Conservation (phyloP, 345 rosid species). For the Stellera chamaejasme region DNA sequence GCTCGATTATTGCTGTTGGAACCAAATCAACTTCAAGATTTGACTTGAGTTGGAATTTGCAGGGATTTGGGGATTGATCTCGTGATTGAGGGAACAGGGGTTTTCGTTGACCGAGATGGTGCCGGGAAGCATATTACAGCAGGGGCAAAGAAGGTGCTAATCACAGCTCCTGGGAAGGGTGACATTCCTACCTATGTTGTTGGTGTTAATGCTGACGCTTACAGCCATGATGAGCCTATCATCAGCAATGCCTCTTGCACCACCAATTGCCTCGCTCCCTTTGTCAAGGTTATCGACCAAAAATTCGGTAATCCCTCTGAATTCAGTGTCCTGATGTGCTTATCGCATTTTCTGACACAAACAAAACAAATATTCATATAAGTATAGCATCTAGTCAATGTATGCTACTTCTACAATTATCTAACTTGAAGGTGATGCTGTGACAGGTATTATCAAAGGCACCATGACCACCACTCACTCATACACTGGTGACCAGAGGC, state of each 20-base stretch:
- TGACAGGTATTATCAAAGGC: slow-evolving; percentile 87
- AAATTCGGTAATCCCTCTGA: slow-evolving; percentile 56
- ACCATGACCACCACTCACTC: slow-evolving; percentile 99
- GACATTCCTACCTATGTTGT: slow-evolving; percentile 95
- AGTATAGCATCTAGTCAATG: background rate
- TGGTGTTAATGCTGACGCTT: slow-evolving; percentile 84
- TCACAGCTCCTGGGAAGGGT: slow-evolving; percentile 97
- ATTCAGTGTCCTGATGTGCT: background rate
- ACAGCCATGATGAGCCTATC: slow-evolving; percentile 64
- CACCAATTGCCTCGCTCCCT: slow-evolving; percentile 99
- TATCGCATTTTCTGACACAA: background rate
- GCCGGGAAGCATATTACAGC: slow-evolving; percentile 94
- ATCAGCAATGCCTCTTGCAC: slow-evolving; percentile 99
- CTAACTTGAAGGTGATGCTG: background rate
- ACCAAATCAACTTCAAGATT: no score
- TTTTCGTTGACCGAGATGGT: slow-evolving; percentile 90
- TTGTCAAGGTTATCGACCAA: slow-evolving; percentile 98
- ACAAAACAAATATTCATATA: no score
- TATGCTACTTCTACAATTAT: background rate
- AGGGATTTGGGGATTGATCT: slow-evolving; percentile 85
- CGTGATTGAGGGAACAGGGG: slow-evolving; percentile 97
- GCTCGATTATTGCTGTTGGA: no score
- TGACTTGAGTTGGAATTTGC: slow-evolving; percentile 8
- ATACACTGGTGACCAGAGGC: slow-evolving; percentile 95
- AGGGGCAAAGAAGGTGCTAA: slow-evolving; percentile 94